Evolutionary conservation across 352 stramenopile genomes (phyloP).

Genomic region (Phytophthora idaei): DNA sequence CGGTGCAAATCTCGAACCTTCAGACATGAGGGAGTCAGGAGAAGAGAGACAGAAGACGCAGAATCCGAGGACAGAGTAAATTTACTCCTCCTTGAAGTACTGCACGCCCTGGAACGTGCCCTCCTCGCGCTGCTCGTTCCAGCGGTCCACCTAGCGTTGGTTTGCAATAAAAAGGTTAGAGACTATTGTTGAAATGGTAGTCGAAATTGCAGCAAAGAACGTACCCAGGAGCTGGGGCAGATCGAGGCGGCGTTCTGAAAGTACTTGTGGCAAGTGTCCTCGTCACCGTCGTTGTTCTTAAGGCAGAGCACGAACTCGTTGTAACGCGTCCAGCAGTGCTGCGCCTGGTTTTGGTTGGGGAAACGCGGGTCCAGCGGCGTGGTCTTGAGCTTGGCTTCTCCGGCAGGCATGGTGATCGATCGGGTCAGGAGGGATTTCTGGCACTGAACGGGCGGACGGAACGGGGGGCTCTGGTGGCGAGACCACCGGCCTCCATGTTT

Average conservation of each 20-base stretch:
- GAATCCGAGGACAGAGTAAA: constrained; percentile 4
- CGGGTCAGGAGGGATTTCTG: constrained; percentile 21
- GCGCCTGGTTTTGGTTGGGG: constrained; percentile 88
- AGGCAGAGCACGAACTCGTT: constrained; percentile 98
- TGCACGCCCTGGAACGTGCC: constrained; percentile 84
- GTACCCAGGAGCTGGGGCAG: constrained; percentile 81
- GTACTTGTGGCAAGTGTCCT: constrained; percentile 90
- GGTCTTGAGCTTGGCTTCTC: constrained; percentile 72
- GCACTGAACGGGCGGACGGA: constrained; percentile 35
- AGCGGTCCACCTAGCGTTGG: constrained; percentile 62
- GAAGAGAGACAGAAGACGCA: constrained; percentile 13
- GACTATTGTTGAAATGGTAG: constrained; percentile 4
- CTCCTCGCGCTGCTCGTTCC: constrained; percentile 85
- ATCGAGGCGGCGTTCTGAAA: constrained; percentile 73
- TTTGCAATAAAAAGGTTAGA: constrained; percentile 6
- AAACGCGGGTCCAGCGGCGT: constrained; percentile 87
- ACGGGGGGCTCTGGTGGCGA: constrained; percentile 29
- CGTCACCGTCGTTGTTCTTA: constrained; percentile 94
- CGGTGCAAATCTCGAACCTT: constrained; percentile 9
- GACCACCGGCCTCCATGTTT: constrained; percentile 49
- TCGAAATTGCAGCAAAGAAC: constrained; percentile 20
- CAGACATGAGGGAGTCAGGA: constrained; percentile 6
- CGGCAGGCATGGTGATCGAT: constrained; percentile 46
- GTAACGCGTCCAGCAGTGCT: constrained; percentile 94
- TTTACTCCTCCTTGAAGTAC: constrained; percentile 63